Percentiles rank a stretch among this genome's conserved stretches.
phyloP scores from a whole-genome alignment of 2,329 filamentous ascomycete species.

The Leptographium radiaticola region DNA sequence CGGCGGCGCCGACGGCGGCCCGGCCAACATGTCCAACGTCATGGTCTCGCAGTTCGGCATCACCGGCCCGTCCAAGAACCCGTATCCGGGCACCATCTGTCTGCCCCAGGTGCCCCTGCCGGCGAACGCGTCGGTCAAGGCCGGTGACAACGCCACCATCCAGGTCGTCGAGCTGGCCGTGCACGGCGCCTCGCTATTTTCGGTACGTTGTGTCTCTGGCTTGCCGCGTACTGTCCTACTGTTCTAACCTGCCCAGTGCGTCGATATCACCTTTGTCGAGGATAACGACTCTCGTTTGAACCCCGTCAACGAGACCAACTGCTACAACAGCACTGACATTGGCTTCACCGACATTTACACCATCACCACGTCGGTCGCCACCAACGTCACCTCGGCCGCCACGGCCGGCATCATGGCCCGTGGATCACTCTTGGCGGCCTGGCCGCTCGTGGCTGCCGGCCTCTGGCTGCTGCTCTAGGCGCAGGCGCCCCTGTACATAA shows the following conservation, averaged over 20 bases:
- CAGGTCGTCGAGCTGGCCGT: constrained; percentile 74
- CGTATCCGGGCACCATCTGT: constrained; percentile 83
- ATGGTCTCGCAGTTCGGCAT: constrained; percentile 77
- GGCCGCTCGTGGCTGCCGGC: constrained; percentile 24
- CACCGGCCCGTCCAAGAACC: constrained; percentile 63
- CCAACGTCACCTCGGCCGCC: constrained; percentile 19
- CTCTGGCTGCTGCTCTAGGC: constrained; percentile 25
- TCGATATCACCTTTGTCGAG: constrained; percentile 84
- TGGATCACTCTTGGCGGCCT: constrained; percentile 1
- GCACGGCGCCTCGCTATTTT: constrained; percentile 73
- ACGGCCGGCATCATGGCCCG: constrained; percentile 16
- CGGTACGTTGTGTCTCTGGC: constrained; percentile 36
- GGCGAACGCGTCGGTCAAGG: constrained; percentile 51
- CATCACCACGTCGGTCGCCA: constrained; percentile 32
- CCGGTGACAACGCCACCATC: constrained; percentile 84
- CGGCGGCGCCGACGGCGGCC: constrained; percentile 47
- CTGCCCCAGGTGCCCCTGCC: constrained; percentile 82
- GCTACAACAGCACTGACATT: constrained; percentile 74
- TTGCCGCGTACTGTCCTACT: background rate
- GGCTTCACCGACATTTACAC: constrained; percentile 68
- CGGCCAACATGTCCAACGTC: constrained; percentile 73
- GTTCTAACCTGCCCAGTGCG: constrained; percentile 48
- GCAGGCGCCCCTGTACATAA: too few relatives aligned
- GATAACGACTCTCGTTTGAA: constrained; percentile 53
- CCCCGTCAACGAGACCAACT: constrained; percentile 69